Conservation (phyloP, 345 rosid species). For the Euphorbia lathyris region DNA sequence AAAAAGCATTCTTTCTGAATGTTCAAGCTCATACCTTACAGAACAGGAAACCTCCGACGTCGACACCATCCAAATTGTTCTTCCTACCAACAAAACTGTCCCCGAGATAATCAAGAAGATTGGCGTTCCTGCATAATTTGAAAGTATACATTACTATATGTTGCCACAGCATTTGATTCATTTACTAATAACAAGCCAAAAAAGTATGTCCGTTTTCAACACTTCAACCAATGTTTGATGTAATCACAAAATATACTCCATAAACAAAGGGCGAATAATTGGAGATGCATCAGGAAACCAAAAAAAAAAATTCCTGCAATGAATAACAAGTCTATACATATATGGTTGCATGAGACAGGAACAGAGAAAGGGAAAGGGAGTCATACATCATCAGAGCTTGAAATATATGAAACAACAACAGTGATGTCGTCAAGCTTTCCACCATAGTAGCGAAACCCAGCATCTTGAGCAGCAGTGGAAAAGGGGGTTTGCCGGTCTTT, state of each 20-base stretch:
- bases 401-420: conserved; percentile 84
- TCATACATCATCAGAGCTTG: conserved; percentile 36
- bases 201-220: background rate
- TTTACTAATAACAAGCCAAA: background rate
- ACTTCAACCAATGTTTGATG: background rate
- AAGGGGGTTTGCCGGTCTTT: conserved; percentile 93
- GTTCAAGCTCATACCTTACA: background rate
- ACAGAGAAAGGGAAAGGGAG: conserved; percentile 8
- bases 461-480: conserved; percentile 97
- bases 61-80: conserved; percentile 4
- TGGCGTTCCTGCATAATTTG: conserved; percentile 29
- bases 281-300: background rate
- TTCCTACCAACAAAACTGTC: conserved; percentile 27
- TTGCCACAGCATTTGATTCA: background rate
- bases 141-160: background rate
- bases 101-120: conserved; percentile 14
- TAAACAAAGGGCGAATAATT: no score
- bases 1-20: conserved; percentile 4
- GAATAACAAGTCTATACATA: background rate
- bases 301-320: background rate
- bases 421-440: conserved; percentile 99
- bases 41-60: conserved; percentile 6
- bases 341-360: background rate
- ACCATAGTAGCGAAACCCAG: conserved; percentile 96
- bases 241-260: no score